Conservation (phyloP, 306 rosid species). For the Oxytropis ochrocephala region DNA sequence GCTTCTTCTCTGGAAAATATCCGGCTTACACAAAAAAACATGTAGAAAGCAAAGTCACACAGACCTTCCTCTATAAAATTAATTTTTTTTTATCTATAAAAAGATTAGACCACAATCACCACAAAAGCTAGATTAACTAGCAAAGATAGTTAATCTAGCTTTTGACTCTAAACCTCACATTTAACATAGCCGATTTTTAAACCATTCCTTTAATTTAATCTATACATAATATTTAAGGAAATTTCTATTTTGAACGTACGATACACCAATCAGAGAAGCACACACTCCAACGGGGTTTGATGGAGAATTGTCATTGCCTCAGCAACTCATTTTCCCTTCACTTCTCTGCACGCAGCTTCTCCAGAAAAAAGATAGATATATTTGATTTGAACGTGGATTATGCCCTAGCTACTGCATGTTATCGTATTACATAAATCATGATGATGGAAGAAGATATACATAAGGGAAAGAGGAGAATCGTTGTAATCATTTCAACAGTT, state of each 20-base stretch:
- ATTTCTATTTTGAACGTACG: background rate
- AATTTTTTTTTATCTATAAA: constrained; percentile 3
- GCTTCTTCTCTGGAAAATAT: no score
- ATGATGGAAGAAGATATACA: constrained; percentile 29
- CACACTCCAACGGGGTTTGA: constrained; percentile 25
- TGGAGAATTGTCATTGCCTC: constrained; percentile 23
- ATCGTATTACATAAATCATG: background rate
- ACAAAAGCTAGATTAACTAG: no score
- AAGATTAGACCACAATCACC: background rate
- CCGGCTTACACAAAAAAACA: no score
- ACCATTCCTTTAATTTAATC: background rate
- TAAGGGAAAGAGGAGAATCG: constrained; percentile 15
- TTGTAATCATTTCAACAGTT: constrained; percentile 29
- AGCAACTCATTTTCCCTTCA: constrained; percentile 6
- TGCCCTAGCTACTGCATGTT: background rate
- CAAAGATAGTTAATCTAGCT: background rate
- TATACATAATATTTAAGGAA: background rate
- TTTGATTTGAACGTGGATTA: background rate
- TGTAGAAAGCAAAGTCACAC: no score
- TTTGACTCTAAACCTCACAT: constrained; percentile 32
- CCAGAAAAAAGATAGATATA: background rate
- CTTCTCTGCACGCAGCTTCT: background rate
- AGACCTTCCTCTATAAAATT: background rate
- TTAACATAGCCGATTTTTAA: constrained; percentile 1
- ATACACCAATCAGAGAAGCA: background rate